Conservation (phyloP, 139 green algal species). For the Chlorella ohadii region DNA sequence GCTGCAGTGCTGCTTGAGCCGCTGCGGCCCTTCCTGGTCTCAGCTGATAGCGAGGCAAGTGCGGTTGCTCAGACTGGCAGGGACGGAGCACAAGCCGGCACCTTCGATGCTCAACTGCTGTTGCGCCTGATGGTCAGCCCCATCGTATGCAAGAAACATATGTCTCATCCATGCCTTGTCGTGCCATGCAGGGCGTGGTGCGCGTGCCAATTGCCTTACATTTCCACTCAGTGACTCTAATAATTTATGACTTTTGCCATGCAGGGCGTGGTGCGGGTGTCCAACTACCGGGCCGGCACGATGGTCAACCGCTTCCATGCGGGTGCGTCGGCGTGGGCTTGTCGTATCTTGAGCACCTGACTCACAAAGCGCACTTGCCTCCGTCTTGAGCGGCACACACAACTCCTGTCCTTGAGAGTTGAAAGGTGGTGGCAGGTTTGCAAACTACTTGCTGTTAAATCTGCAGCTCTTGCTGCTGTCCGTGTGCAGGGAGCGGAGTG, state of each 20-base stretch:
- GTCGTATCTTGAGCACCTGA: background rate
- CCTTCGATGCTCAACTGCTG: no score
- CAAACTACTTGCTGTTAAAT: background rate
- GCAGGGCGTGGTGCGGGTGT: conserved; percentile 66
- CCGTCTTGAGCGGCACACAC: no score
- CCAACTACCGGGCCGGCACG: conserved; percentile 52
- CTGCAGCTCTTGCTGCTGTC: background rate
- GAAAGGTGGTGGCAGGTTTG: no score
- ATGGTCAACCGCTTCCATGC: conserved; percentile 48
- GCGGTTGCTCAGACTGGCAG: no score
- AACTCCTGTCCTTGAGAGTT: no score
- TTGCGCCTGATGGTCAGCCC: no score
- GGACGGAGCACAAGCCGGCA: no score
- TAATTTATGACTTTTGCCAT: no score
- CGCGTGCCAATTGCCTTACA: conserved; percentile 68
- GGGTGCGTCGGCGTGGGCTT: background rate
- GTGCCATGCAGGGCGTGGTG: conserved; percentile 49
- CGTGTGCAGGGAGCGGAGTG: conserved; percentile 33
- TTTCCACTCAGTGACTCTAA: no score
- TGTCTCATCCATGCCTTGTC: no score
- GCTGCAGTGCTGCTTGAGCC: conserved; percentile 76
- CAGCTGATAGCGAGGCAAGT: conserved; percentile 51
- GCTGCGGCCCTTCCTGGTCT: conserved; percentile 71
- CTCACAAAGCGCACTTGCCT: no score
- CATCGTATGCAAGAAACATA: no score